A percentile compares a stretch with the other conserved stretches of the same genome.
These are phyloP conservation scores for Rhodosporidiobolus odoratus DNA, from an alignment of 768 basidiomycete species.

Conservation along the genomic window DNA sequence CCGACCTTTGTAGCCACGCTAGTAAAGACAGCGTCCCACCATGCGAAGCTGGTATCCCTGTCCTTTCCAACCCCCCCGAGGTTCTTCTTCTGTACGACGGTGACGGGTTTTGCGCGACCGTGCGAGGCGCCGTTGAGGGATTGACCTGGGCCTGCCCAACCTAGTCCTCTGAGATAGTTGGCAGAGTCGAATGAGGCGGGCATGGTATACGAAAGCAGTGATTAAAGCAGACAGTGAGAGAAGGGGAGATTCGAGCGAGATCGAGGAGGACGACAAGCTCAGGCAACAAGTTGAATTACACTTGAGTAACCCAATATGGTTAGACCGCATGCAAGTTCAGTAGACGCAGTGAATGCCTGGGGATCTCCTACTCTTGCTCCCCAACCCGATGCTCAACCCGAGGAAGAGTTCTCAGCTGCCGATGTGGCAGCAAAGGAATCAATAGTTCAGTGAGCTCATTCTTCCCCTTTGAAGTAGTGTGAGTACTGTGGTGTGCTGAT, in stretches of 20 bases:
- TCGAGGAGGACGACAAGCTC: not conserved
- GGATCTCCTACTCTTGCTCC: slow-evolving; percentile 1
- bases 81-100: slow-evolving; percentile 40
- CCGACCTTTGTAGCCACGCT: slow-evolving; percentile 36
- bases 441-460: slow-evolving; percentile 15
- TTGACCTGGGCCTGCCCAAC: slow-evolving; percentile 37
- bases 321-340: slow-evolving; percentile 24
- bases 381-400: not conserved
- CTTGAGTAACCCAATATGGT: not conserved
- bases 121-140: slow-evolving; percentile 26
- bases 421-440: slow-evolving; percentile 24
- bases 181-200: slow-evolving; percentile 27
- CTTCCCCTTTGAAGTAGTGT: not conserved
- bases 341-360: slow-evolving; percentile 34
- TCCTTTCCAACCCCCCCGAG: slow-evolving; percentile 39
- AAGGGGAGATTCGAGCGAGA: not conserved
- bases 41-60: slow-evolving; percentile 39
- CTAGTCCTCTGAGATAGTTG: slow-evolving; percentile 37
- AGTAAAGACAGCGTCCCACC: slow-evolving; percentile 41
- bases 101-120: slow-evolving; percentile 38
- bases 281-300: not conserved
- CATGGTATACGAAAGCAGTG: not conserved
- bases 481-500: not conserved
- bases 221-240: not conserved
- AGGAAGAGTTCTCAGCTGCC: slow-evolving; percentile 1